These are phyloP conservation scores for Aspergillus pseudoterreus DNA, from an alignment of 2,329 filamentous ascomycete genomes.

Conservation along the genomic window DNA sequence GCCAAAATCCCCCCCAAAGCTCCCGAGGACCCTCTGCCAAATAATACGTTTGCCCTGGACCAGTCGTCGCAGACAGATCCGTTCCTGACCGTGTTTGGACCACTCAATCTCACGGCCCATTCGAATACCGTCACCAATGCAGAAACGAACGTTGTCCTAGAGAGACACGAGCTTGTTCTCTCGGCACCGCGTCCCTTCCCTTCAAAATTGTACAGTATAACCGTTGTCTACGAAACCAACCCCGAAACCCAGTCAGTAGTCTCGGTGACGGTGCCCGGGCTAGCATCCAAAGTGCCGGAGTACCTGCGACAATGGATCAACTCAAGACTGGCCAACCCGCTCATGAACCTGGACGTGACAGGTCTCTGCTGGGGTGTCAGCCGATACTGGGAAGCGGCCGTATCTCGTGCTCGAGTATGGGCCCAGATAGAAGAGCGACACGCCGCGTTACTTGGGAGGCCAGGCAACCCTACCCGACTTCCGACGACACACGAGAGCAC, in stretches of 20 bases:
- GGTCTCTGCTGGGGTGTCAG: slow-evolving; percentile 42
- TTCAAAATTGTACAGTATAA: slow-evolving; percentile 28
- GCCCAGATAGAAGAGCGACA: slow-evolving; percentile 28
- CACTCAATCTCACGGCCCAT: slow-evolving; percentile 52
- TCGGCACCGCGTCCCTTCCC: slow-evolving; percentile 36
- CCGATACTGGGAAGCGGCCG: slow-evolving; percentile 39
- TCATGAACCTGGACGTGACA: slow-evolving; percentile 36
- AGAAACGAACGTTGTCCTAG: slow-evolving; percentile 18
- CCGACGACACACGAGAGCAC: slow-evolving; percentile 2
- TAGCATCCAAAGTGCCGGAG: slow-evolving; percentile 24
- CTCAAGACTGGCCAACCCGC: slow-evolving; percentile 29
- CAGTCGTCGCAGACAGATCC: slow-evolving; percentile 56
- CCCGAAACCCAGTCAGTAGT: slow-evolving; percentile 31
- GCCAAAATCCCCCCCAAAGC: slow-evolving; percentile 21
- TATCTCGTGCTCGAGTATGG: slow-evolving; percentile 39
- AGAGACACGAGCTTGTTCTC: slow-evolving; percentile 35
- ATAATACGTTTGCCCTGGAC: slow-evolving; percentile 62
- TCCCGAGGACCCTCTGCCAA: slow-evolving; percentile 45
- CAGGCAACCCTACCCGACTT: neutral
- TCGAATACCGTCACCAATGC: slow-evolving; percentile 23
- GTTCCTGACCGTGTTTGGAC: slow-evolving; percentile 68
- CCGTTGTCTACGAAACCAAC: slow-evolving; percentile 33
- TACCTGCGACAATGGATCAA: slow-evolving; percentile 33
- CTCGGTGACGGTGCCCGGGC: slow-evolving; percentile 27
- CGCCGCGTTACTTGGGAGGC: slow-evolving; percentile 7